Percentiles rank a stretch among this genome's conserved stretches.
These are phyloP conservation scores for Colletotrichum lentis DNA, from an alignment of 2,329 filamentous ascomycete species.

Conservation along the genomic window DNA sequence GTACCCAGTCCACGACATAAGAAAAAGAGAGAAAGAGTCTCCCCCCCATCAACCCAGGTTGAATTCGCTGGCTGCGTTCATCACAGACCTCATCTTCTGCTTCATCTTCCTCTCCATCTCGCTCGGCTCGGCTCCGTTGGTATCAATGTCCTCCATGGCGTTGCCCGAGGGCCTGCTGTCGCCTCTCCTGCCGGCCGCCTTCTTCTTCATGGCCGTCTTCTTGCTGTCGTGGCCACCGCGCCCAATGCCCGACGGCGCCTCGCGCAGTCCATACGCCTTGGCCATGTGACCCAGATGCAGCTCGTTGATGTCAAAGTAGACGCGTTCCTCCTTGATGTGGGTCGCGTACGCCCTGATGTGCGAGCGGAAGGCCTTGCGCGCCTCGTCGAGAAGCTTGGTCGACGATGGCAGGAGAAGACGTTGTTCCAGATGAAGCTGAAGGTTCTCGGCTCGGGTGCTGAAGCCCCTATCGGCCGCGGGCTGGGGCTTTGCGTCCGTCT, in stretches of 20 bases:
- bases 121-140: slow-evolving; percentile 47
- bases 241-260: slow-evolving; percentile 85
- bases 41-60: slow-evolving; percentile 64
- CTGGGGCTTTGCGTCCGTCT: slow-evolving; percentile 64
- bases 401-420: slow-evolving; percentile 54
- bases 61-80: slow-evolving; percentile 69
- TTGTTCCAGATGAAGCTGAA: slow-evolving; percentile 69
- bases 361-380: slow-evolving; percentile 85
- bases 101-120: slow-evolving; percentile 70
- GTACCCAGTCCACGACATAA: background rate
- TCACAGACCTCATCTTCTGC: slow-evolving; percentile 67
- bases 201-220: slow-evolving; percentile 49
- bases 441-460: slow-evolving; percentile 59
- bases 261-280: slow-evolving; percentile 90
- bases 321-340: slow-evolving; percentile 83
- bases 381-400: slow-evolving; percentile 78
- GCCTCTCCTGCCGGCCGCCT: slow-evolving; percentile 40
- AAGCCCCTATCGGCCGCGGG: slow-evolving; percentile 56
- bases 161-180: slow-evolving; percentile 38
- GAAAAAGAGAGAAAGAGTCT: background rate
- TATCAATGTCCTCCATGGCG: slow-evolving; percentile 43
- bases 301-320: slow-evolving; percentile 89
- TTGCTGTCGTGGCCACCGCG: slow-evolving; percentile 60
- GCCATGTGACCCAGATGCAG: slow-evolving; percentile 92
- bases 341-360: slow-evolving; percentile 96